phyloP scores from a whole-genome alignment of 163 green algal genomes.

The Picocystis sp. region DNA sequence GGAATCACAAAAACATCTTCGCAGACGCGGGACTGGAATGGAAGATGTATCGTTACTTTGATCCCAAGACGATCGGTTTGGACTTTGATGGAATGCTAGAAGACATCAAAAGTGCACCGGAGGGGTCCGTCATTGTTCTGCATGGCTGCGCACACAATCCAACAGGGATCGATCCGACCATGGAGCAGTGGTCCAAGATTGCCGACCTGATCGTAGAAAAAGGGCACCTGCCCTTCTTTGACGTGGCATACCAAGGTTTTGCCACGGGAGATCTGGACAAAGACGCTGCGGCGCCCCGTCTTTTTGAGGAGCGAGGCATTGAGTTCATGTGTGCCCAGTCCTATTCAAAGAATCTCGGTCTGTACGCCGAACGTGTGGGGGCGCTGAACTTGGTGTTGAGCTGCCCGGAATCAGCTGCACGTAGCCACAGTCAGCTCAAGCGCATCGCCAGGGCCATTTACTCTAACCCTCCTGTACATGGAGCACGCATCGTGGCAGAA shows the following conservation, averaged over 20 bases:
- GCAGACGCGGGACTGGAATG: constrained; percentile 46
- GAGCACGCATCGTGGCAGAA: constrained; percentile 73
- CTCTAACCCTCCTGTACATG: constrained; percentile 81
- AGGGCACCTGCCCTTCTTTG: constrained; percentile 80
- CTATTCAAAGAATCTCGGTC: constrained; percentile 94
- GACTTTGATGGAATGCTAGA: constrained; percentile 86
- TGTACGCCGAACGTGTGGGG: constrained; percentile 88
- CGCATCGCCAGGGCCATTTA: constrained; percentile 70
- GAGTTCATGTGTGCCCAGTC: constrained; percentile 48
- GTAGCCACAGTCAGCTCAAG: constrained; percentile 74
- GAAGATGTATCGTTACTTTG: constrained; percentile 80
- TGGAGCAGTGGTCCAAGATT: constrained; percentile 84
- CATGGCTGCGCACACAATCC: constrained; percentile 98
- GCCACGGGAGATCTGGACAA: constrained; percentile 72
- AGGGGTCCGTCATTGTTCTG: constrained; percentile 80
- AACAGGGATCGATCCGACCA: constrained; percentile 88
- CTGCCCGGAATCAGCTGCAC: constrained; percentile 35
- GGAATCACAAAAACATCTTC: constrained; percentile 96
- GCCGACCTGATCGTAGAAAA: constrained; percentile 58
- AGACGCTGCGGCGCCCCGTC: constrained; percentile 67
- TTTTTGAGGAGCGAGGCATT: constrained; percentile 71
- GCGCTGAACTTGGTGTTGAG: constrained; percentile 66
- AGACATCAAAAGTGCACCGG: constrained; percentile 65
- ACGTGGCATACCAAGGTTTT: constrained; percentile 92
- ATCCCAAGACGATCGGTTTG: constrained; percentile 74